A percentile compares a stretch with the other conserved stretches of the same genome.
Evolutionary conservation across 2,329 filamentous ascomycete species (phyloP).

Genomic region (Colletotrichum spaethianum): DNA sequence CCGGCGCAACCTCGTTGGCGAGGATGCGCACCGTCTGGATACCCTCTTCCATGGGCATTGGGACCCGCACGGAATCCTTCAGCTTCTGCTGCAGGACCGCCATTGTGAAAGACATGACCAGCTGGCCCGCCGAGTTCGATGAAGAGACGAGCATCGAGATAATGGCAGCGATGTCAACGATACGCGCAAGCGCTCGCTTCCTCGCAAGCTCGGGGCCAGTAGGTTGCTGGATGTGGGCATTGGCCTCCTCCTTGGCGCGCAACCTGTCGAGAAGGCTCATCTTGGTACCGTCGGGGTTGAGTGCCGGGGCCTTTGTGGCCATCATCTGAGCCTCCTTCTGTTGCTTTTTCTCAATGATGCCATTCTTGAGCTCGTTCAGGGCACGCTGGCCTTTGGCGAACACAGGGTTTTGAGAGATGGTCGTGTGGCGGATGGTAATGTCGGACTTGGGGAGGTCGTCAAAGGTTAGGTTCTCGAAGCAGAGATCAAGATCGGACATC

Average conservation of each 20-base stretch:
- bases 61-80: conserved; percentile 74
- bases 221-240: conserved; percentile 58
- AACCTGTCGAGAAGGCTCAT: conserved; percentile 83
- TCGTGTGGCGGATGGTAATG: conserved; percentile 65
- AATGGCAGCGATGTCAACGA: conserved; percentile 77
- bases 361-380: conserved; percentile 77
- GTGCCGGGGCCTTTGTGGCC: conserved; percentile 46
- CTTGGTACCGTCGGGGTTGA: conserved; percentile 63
- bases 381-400: conserved; percentile 77
- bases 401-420: conserved; percentile 65
- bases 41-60: conserved; percentile 68
- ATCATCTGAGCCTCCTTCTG: conserved; percentile 57
- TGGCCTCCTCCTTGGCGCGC: conserved; percentile 76
- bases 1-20: conserved; percentile 68
- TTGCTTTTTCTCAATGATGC: conserved; percentile 67
- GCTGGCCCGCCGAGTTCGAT: conserved; percentile 64
- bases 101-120: conserved; percentile 76
- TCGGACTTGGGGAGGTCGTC: conserved; percentile 67
- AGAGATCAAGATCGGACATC: conserved; percentile 56
- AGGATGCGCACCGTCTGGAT: conserved; percentile 65
- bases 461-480: conserved; percentile 59
- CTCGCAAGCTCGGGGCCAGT: conserved; percentile 70
- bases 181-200: conserved; percentile 75
- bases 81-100: conserved; percentile 74
- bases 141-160: conserved; percentile 74